phyloP scores from a whole-genome alignment of 352 stramenopile genomes.

The Phytophthora hibernalis region DNA sequence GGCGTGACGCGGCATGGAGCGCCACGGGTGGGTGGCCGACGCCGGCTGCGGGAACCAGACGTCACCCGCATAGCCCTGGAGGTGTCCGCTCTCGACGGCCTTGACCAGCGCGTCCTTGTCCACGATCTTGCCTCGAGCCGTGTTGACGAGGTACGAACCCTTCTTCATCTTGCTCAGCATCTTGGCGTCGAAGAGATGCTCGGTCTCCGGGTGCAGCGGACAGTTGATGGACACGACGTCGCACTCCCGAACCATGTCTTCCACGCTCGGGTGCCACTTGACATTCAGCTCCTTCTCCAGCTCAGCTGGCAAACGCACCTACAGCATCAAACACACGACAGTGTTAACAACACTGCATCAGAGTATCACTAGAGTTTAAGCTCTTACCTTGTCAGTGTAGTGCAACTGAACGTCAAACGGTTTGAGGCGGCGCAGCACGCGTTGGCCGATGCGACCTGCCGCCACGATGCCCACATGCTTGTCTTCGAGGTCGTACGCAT shows the following conservation, averaged over 20 bases:
- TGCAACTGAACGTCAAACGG: conserved; percentile 61
- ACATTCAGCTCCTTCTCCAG: conserved; percentile 57
- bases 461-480: conserved; percentile 50
- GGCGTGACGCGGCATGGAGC: conserved; percentile 45
- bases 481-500: conserved; percentile 53
- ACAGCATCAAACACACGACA: not conserved
- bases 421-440: conserved; percentile 43
- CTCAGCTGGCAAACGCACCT: conserved; percentile 38
- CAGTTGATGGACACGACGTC: conserved; percentile 84
- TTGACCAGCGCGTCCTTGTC: conserved; percentile 59
- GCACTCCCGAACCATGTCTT: conserved; percentile 57
- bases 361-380: not conserved
- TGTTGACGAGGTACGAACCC: conserved; percentile 83
- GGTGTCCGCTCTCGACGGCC: conserved; percentile 42
- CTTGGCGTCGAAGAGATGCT: conserved; percentile 69
- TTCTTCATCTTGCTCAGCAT: conserved; percentile 72
- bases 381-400: conserved; percentile 46
- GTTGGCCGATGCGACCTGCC: conserved; percentile 46
- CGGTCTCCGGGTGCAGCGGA: conserved; percentile 70
- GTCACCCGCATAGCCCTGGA: conserved; percentile 62
- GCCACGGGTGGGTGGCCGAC: conserved; percentile 59
- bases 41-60: conserved; percentile 85
- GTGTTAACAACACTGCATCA: not conserved
- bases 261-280: conserved; percentile 40
- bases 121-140: conserved; percentile 81